Conservation (phyloP, 345 rosid species). For the Clausena lansium region DNA sequence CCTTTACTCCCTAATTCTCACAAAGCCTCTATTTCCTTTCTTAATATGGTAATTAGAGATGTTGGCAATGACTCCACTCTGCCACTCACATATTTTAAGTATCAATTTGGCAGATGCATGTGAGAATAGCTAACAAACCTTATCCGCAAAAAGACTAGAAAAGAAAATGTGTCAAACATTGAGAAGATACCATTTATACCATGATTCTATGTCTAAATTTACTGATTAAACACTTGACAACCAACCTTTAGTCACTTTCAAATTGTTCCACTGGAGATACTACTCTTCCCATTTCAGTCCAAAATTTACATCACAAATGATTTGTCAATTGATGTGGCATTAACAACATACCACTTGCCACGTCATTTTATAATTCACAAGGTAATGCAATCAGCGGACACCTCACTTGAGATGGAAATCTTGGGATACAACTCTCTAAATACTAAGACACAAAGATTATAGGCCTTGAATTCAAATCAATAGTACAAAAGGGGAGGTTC, state of each 20-base stretch:
- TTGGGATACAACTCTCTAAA: not conserved
- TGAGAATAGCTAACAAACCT: not conserved
- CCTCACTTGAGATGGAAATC: not conserved
- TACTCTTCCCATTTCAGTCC: not conserved
- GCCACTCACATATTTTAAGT: not conserved
- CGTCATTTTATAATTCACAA: not conserved
- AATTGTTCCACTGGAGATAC: not conserved
- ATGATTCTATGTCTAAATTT: not conserved
- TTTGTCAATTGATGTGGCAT: not conserved
- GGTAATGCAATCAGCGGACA: not conserved
- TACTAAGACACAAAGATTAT: not conserved
- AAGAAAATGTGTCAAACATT: not conserved
- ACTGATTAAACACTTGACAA: not conserved
- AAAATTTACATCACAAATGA: not conserved
- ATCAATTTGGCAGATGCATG: not conserved
- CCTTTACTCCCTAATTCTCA: not conserved
- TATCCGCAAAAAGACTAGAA: not conserved
- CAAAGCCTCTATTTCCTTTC: not conserved
- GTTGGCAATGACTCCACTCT: not conserved
- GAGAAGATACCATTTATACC: not conserved
- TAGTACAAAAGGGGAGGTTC: not conserved
- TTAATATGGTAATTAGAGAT: not conserved
- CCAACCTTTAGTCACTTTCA: not conserved
- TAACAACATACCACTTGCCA: not conserved
- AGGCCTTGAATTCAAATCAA: not conserved